Base-by-base conservation (phyloP, 1,284 basidiomycete genomes). In the Melampsora americana region DNA sequence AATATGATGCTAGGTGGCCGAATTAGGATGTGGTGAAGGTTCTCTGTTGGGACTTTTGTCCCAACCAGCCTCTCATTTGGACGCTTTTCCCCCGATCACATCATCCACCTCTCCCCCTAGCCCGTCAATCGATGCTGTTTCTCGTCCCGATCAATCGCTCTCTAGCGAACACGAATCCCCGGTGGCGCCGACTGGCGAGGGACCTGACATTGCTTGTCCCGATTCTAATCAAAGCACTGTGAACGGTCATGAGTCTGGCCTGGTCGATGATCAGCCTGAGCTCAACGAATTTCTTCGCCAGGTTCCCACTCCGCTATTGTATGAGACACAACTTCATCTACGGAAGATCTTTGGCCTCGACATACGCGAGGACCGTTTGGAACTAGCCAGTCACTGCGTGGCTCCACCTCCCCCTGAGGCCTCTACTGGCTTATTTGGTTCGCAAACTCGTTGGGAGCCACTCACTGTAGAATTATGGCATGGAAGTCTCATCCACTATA, bases 11-110 rank as follows among this genome's bases (percentile, higher is more conserved):
- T 39, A 74, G 71, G 64, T 74, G 2, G 50, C 66, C 20, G 71
- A 74, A 23, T 23, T 74, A n/a, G 71, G 71, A 3, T 74, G 71
- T 46, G 71, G 71, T 20, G 62, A 66, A 67, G 71, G 71, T 11
- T 50, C 64, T 0, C 35, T 74, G 23, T 42, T 74, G 14, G 71
- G 71, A 39, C 28, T 74, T 11, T 35, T 74, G 39, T 42, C 71
- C 20, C 35, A 66, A 18, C 50, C 71, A 14, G 64, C 71, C 3
- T 42, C 30, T 28, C 23, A 30, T 42, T 28, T 66, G 0, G 71
- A 66, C 42, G 62, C 50, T 28, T 66, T 74, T 28, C 71, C 71
- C 12, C 64, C 64, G 20, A 53, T 5, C 50, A 53, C 50, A 53
- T 53, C 50, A 53, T 23, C 50, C 5, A 16, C 16, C 12, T 3